These are phyloP conservation scores for Aspergillus brunneoviolaceus DNA, from an alignment of 2,329 filamentous ascomycete species.

Conservation along the genomic window DNA sequence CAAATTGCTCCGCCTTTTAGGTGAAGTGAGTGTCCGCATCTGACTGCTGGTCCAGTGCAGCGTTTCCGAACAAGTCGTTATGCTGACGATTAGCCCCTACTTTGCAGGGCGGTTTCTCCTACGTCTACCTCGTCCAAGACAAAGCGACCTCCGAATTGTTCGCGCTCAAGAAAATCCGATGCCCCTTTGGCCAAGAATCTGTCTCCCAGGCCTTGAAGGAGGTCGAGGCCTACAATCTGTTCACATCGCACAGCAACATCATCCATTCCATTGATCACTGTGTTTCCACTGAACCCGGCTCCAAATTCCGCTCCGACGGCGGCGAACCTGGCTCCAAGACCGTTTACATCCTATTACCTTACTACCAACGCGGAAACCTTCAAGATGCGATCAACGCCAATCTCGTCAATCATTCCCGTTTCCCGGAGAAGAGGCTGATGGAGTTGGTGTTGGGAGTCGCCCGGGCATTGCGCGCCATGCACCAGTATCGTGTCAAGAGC, in stretches of 20 bases:
- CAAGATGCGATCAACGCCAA: constrained; percentile 99
- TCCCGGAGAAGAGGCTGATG: constrained; percentile 87
- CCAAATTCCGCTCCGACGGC: constrained; percentile 56
- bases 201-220: constrained; percentile 94
- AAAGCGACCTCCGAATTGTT: constrained; percentile 79
- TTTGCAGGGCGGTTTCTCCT: constrained; percentile 86
- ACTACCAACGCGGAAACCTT: constrained; percentile 91
- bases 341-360: constrained; percentile 93
- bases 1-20: constrained; percentile 90
- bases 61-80: background rate
- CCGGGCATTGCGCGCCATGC: constrained; percentile 83
- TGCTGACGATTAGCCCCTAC: constrained; percentile 10
- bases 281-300: constrained; percentile 69
- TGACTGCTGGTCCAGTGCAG: background rate
- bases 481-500: constrained; percentile 71
- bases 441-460: constrained; percentile 88
- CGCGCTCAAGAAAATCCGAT: constrained; percentile 97
- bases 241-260: constrained; percentile 78
- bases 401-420: constrained; percentile 87
- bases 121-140: constrained; percentile 97
- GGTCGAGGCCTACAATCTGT: constrained; percentile 93
- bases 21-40: constrained; percentile 64
- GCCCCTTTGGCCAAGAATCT: constrained; percentile 94
- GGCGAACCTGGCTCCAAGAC: constrained; percentile 72
- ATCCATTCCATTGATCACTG: constrained; percentile 82